These are phyloP conservation scores for Wallacemonas rigidus DNA, from an alignment of 208 protist genomes.

Conservation along the genomic window DNA sequence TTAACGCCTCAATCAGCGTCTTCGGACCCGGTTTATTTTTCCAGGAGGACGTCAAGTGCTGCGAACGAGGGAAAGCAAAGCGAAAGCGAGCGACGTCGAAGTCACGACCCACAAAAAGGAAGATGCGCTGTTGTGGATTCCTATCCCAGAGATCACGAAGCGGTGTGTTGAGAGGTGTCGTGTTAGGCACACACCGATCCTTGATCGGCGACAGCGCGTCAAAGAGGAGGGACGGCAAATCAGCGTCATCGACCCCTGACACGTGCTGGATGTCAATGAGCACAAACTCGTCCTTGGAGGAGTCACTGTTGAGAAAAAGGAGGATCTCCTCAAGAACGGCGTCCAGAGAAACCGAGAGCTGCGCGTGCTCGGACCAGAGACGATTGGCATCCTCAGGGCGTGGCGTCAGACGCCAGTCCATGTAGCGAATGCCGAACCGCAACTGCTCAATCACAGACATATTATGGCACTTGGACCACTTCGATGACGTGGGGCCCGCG, in stretches of 20 bases:
- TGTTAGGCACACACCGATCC: slow-evolving; percentile 30
- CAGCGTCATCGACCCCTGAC: slow-evolving; percentile 18
- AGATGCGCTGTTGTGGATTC: slow-evolving; percentile 32
- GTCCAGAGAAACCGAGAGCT: slow-evolving; percentile 33
- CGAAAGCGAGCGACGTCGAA: slow-evolving; percentile 19
- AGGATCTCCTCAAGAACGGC: slow-evolving; percentile 30
- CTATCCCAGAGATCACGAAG: slow-evolving; percentile 31
- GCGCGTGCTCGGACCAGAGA: slow-evolving; percentile 45
- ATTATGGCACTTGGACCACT: slow-evolving; percentile 54
- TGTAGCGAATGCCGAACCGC: slow-evolving; percentile 46
- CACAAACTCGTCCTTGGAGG: slow-evolving; percentile 40
- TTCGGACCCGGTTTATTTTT: slow-evolving; percentile 27
- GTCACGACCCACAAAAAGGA: slow-evolving; percentile 41
- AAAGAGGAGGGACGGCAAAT: slow-evolving; percentile 27
- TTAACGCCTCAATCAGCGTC: slow-evolving; percentile 26
- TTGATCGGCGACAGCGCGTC: slow-evolving; percentile 24
- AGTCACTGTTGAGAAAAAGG: slow-evolving; percentile 26
- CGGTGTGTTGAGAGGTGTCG: slow-evolving; percentile 28
- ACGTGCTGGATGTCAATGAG: slow-evolving; percentile 66
- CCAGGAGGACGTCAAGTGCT: slow-evolving; percentile 38
- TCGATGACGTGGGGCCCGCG: slow-evolving; percentile 16
- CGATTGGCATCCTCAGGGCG: neutral
- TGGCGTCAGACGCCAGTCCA: slow-evolving; percentile 42
- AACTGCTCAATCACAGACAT: slow-evolving; percentile 52
- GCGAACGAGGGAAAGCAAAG: slow-evolving; percentile 23